Evolutionary conservation across 169 alveolate genomes (phyloP), one percentile per base, ranked within the genome.

Genomic region (Plasmodium berghei): DNA sequence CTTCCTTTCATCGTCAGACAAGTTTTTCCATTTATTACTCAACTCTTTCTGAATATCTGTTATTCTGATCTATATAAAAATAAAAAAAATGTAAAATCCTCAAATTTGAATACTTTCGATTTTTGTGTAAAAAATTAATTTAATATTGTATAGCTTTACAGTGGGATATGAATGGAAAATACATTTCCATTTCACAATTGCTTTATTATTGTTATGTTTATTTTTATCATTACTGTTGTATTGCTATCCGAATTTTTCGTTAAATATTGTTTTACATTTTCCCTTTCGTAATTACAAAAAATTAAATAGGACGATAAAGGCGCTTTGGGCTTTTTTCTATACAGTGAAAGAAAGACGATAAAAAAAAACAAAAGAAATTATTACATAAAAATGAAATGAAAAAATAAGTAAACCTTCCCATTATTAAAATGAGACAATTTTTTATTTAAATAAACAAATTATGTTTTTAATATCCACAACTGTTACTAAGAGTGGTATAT

Each of bases 41-140:
- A 83, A 64, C 70, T 83, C 90, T 64, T 83, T 83, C 61, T 83
- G 90, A 67, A 83, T 69, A 28, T 83, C 90, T 22, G 90, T 69
- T 69, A 83, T 83, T 69, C 72, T 54, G 28, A 83, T 83, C 90
- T 83, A 54, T 54, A 42, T 61, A 83, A 59, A 28, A 45, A 22
- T 10, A 24, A 56, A 58, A 56, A n/a, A 14, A 16, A 18, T 22
- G 42, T 49, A 28, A 64, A 26, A n/a, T 34, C 42, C 42, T 34
- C 42, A 34, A 34, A 3, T 34, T 34, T 34, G 42, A 34, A 34
- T 34, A 34, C 42, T 34, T 34, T 34, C 42, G 42, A 34, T 34
- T 34, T 34, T 4, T 16, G 22, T 18, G 62, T 54, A 54, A 54
- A 54, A 54, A 16, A 5, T 54, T 54, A 54, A 54, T 16, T 18